Evolutionary conservation across 768 basidiomycete genomes (phyloP), one percentile per base, ranked within the genome.

Genomic region (Tephrocybe sp.): DNA sequence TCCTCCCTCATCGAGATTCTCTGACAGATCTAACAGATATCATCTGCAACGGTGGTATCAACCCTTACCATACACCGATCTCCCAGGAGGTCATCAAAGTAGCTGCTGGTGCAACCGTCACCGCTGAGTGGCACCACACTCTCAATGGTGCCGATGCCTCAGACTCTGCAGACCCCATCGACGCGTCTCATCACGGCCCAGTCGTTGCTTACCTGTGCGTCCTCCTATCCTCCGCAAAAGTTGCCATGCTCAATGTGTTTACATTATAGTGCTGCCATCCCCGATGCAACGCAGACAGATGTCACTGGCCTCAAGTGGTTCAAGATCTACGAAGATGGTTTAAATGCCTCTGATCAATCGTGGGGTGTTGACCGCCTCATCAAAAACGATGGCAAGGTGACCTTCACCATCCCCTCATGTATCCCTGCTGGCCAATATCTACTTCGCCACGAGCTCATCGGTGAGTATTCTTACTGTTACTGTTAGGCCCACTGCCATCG

Each of bases 21-120:
- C 15, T 36, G 4, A 7, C 34, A 7, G 34, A 36, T n/a, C 6
- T 30, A 15, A 23, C 21, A 59, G 60, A 76, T 57, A 45, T 75
- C 30, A 83, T 82, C 51, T 83, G 82, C 72, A 84, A 84, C 45
- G 79, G 81, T 23, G 80, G 79, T 11, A 78, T 79, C 56, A 82
- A 81, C 60, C 79, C 78, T 2, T 80, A 78, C 61, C 72, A 73
- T 43, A 65, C 69, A 51, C 79, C 78, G 9, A 60, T 80, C 12
- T 79, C 77, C 4, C 64, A 62, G 18, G 66, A 65, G 1, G 60
- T 79, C 32, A 79, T 83, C 59, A 65, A 67, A 11, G 77, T 80
- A 10, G 67, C 81, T 0, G 82, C 81, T 55, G 81, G 82, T 18
- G 67, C 78, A 4, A 67, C 69, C 48, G 73, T 83, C 17, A 78